Conservation (phyloP, 257 asterid species). For the Primulina eburnea region DNA sequence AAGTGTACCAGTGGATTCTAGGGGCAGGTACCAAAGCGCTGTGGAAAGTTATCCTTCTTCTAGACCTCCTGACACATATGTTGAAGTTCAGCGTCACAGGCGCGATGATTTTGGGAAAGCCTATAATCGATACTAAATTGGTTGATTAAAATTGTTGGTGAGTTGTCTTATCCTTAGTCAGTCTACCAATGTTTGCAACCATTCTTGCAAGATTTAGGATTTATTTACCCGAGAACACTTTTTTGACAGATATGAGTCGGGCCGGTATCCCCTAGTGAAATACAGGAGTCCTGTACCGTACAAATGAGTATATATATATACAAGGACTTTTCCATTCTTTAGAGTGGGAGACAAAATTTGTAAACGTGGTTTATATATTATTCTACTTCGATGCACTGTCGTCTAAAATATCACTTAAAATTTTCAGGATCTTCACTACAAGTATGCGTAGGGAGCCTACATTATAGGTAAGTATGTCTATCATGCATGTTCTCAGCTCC, state of each 20-base stretch:
- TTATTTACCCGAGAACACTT: slow-evolving; percentile 13
- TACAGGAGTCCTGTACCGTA: slow-evolving; percentile 19
- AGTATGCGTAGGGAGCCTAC: slow-evolving; percentile 36
- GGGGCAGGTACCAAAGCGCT: slow-evolving; percentile 61
- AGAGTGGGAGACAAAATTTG: slow-evolving; percentile 27
- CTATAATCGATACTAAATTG: slow-evolving; percentile 61
- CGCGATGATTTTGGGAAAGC: slow-evolving; percentile 68
- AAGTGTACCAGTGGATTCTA: slow-evolving; percentile 46
- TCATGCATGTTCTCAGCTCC: slow-evolving; percentile 17
- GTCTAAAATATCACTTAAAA: slow-evolving; percentile 44
- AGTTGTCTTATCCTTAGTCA: slow-evolving; percentile 48
- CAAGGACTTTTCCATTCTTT: slow-evolving; percentile 24
- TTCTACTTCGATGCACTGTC: slow-evolving; percentile 27
- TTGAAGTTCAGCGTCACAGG: slow-evolving; percentile 67
- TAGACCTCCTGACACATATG: slow-evolving; percentile 58
- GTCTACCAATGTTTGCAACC: slow-evolving; percentile 15
- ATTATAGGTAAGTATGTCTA: slow-evolving; percentile 44
- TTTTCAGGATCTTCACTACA: slow-evolving; percentile 61
- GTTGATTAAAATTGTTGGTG: slow-evolving; percentile 50
- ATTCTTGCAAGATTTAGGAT: slow-evolving; percentile 20
- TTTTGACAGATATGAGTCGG: slow-evolving; percentile 19
- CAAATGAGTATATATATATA: slow-evolving; percentile 10
- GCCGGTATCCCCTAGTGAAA: slow-evolving; percentile 14
- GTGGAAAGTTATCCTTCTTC: slow-evolving; percentile 64
- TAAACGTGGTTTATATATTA: slow-evolving; percentile 26